These are phyloP conservation scores for Stylosanthes scabra DNA, from an alignment of 331 rosid genomes.

Conservation along the genomic window DNA sequence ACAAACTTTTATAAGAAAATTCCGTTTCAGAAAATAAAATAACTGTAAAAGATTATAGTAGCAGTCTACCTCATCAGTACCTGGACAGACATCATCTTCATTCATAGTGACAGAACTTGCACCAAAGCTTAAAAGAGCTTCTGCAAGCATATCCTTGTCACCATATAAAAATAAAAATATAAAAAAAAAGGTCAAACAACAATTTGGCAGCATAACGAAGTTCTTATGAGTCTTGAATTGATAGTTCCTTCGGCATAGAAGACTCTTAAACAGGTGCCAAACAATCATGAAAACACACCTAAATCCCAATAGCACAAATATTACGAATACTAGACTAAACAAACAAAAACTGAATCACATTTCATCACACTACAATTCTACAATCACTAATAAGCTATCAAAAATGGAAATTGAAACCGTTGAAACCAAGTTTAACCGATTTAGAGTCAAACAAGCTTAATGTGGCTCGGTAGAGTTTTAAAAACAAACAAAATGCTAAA, in stretches of 20 bases:
- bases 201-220: conserved; percentile 5
- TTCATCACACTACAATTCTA: background rate
- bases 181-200: conserved; percentile 39
- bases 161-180: too few relatives aligned
- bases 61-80: conserved; percentile 57
- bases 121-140: conserved; percentile 91
- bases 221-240: conserved; percentile 16
- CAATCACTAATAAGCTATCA: background rate
- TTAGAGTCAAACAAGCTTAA: background rate
- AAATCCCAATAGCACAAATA: background rate
- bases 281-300: background rate
- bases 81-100: conserved; percentile 51
- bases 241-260: conserved; percentile 1
- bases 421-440: background rate
- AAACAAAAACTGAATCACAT: background rate
- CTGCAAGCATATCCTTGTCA: conserved; percentile 78
- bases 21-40: background rate
- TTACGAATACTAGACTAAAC: background rate
- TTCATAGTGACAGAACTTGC: conserved; percentile 72
- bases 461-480: background rate
- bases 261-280: conserved; percentile 20
- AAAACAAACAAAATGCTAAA: background rate
- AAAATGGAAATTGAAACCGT: background rate
- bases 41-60: background rate
- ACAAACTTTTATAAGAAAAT: background rate